Evolutionary conservation across 129 eudicot species (phyloP), one percentile per base, ranked within the genome.

Genomic region (Lactuca sativa): DNA sequence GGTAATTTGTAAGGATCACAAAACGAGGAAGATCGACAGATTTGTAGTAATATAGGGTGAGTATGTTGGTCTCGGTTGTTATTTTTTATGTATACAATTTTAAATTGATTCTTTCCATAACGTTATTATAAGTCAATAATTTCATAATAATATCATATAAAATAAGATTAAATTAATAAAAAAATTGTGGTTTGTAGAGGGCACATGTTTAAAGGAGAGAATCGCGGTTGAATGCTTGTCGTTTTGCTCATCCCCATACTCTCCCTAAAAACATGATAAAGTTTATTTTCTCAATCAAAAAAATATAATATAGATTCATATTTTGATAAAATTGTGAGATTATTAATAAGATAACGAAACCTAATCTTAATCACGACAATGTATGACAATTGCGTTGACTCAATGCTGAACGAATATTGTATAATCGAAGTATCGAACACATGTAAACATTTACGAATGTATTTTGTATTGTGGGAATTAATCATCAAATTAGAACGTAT

Each of bases 191-290:
- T 12, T 56, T 34, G 60, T 21, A 48, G 59, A 15, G 15, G 41
- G 72, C 78, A 74, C 78, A 74, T 74, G 78, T 56, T 74, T 65
- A 34, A 8, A 56, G 78, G 78, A 74, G 78, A 74, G 78, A 74
- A 74, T 64, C 78, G 60, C 59, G 78, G 78, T 74, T 74, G 78
- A 64, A 74, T 74, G 78, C 78, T 74, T 74, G 78, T 65, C 65
- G 68, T 65, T 74, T 74, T 66, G 7, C 57, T 41, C 66, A 74
- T 74, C 78, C 78, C 78, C 59, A 74, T 74, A 43, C 74, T 34
- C 56, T 31, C 30, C 66, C 57, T 53, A 53, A 16, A 53, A 53
- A 53, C 52, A 44, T 44, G 52, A 44, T 44, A 44, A 44, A 44
- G 52, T 10, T 44, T 44, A 44, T 44, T 10, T 44, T 44, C 4